Percentiles rank a stretch among this genome's conserved stretches.
Conservation (phyloP, 2,329 filamentous ascomycete genomes). For the Xylariaceae sp. region DNA sequence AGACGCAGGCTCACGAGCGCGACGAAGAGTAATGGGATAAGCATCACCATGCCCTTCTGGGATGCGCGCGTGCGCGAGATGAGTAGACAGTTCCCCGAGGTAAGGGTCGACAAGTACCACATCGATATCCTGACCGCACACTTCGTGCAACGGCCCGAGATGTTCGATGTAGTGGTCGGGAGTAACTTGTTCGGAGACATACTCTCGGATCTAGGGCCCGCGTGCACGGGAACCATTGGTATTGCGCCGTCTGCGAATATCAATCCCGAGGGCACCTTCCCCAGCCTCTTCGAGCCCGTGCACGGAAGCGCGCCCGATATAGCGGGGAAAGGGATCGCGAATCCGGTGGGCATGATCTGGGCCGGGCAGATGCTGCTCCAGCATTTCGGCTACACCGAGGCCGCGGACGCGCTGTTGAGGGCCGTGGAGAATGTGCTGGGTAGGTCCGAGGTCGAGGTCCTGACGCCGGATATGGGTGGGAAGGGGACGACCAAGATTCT, state of each 20-base stretch:
- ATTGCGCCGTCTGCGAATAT: conserved; percentile 61
- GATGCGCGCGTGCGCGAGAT: conserved; percentile 53
- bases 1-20: conserved; percentile 56
- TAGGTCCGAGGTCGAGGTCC: conserved; percentile 43
- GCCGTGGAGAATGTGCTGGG: conserved; percentile 28
- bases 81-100: conserved; percentile 49
- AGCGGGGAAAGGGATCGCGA: conserved; percentile 56
- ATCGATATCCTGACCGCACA: conserved; percentile 60
- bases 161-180: conserved; percentile 56
- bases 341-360: conserved; percentile 64
- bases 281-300: conserved; percentile 59
- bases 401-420: conserved; percentile 40
- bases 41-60: conserved; percentile 62
- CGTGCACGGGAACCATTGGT: conserved; percentile 59
- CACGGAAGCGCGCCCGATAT: conserved; percentile 62
- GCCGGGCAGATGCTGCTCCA: conserved; percentile 62
- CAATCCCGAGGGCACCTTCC: conserved; percentile 54
- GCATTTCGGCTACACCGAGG: conserved; percentile 55
- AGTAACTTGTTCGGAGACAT: conserved; percentile 58
- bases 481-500: conserved; percentile 51
- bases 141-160: conserved; percentile 51
- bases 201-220: conserved; percentile 45
- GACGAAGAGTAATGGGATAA: conserved; percentile 60
- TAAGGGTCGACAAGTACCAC: conserved; percentile 56
- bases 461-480: conserved; percentile 57